phyloP scores from a whole-genome alignment of 345 rosid species.

The Excoecaria cochinchinensis region DNA sequence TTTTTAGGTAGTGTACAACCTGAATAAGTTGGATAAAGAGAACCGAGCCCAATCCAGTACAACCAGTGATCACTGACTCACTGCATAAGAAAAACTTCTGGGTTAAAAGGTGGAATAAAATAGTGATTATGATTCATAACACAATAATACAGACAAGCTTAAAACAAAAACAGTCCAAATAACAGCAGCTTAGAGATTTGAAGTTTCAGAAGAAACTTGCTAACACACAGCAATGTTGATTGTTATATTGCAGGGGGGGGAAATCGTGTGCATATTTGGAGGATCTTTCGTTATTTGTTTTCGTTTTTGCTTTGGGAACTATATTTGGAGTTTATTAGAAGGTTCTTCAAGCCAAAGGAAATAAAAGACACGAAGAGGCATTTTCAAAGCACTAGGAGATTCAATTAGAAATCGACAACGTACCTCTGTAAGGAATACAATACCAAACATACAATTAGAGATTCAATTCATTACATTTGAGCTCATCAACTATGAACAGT shows the following conservation, averaged over 20 bases:
- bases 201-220: background rate
- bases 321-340: background rate
- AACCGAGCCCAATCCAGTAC: background rate
- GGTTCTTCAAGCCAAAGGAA: background rate
- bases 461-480: background rate
- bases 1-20: background rate
- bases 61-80: background rate
- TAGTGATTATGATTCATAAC: background rate
- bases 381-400: background rate
- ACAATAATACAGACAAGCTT: background rate
- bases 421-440: background rate
- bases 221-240: background rate
- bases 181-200: background rate
- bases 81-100: background rate
- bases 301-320: too few species aligned
- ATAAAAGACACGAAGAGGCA: background rate
- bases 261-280: background rate
- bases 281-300: background rate
- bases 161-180: background rate
- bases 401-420: background rate
- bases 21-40: background rate
- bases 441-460: background rate
- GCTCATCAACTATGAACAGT: background rate
- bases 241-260: background rate
- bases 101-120: background rate